Conservation (phyloP, 345 rosid species). For the Clarkia xantiana region DNA sequence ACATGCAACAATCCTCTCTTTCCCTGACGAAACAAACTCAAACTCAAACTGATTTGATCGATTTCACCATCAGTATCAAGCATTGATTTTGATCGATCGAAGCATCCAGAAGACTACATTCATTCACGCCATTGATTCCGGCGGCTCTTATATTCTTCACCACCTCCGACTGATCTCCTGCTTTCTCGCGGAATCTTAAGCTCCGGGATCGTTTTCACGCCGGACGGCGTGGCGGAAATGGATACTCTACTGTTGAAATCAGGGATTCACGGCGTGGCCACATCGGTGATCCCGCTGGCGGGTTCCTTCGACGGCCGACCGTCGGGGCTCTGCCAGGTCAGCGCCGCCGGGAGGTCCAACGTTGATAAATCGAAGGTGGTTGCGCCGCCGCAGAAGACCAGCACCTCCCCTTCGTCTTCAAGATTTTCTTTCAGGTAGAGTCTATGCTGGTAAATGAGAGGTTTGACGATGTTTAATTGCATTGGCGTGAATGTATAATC, state of each 20-base stretch:
- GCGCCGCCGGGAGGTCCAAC: conserved; percentile 27
- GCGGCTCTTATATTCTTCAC: neutral
- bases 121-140: too few species aligned
- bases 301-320: conserved; percentile 31
- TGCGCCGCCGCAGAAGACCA: conserved; percentile 21
- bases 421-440: too few species aligned
- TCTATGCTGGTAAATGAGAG: too few species aligned
- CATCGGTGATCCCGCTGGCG: conserved; percentile 38
- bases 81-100: too few species aligned
- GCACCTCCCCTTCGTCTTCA: conserved; percentile 13
- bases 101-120: too few species aligned
- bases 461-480: too few species aligned
- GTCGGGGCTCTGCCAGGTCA: conserved; percentile 25
- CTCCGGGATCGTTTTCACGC: neutral
- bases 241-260: conserved; percentile 39
- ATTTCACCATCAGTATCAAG: too few species aligned
- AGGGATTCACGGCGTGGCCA: conserved; percentile 27
- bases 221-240: conserved; percentile 15
- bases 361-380: conserved; percentile 24
- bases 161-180: neutral
- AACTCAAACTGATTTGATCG: too few species aligned
- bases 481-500: too few species aligned
- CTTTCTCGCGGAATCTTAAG: neutral
- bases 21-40: too few species aligned
- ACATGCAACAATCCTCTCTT: too few species aligned